phyloP scores from a whole-genome alignment of 2,329 filamentous ascomycete species.

The Mycogone perniciosa region DNA sequence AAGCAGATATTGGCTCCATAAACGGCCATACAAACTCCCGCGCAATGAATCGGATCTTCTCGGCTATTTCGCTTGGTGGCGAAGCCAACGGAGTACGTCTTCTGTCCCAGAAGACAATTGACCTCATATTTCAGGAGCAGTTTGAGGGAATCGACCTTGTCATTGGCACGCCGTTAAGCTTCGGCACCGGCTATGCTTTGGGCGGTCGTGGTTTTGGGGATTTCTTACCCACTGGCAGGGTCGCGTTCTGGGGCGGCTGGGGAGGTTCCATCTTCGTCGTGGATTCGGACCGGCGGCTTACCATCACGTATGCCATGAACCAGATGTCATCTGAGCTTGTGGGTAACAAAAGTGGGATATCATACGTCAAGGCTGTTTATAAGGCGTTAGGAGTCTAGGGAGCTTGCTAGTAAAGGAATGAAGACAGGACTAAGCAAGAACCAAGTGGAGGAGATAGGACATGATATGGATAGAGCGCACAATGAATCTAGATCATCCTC shows the following conservation, averaged over 20 bases:
- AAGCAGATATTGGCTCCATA: conserved; percentile 33
- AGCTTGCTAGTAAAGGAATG: no score
- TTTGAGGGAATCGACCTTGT: conserved; percentile 34
- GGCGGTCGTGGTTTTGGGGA: not conserved
- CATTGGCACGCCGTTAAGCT: conserved; percentile 27
- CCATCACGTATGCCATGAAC: conserved; percentile 38
- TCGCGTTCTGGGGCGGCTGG: conserved; percentile 38
- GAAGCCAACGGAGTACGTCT: conserved; percentile 21
- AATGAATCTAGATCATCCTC: no score
- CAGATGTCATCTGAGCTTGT: conserved; percentile 4
- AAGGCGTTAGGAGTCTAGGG: not conserved
- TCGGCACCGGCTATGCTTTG: conserved; percentile 34
- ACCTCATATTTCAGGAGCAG: conserved; percentile 40
- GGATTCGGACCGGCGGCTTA: conserved; percentile 36
- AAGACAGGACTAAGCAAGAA: no score
- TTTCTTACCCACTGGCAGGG: conserved; percentile 23
- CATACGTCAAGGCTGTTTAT: conserved; percentile 3
- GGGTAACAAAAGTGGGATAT: not conserved
- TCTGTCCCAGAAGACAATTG: conserved; percentile 35
- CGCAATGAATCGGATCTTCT: conserved; percentile 35
- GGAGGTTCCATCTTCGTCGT: conserved; percentile 39
- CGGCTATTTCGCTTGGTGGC: conserved; percentile 18
- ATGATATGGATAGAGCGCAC: no score
- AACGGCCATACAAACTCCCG: conserved; percentile 43
- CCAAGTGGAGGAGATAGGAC: no score